Conservation (phyloP, 495 filamentous ascomycete genomes). For the Sordaria brevicollis region DNA sequence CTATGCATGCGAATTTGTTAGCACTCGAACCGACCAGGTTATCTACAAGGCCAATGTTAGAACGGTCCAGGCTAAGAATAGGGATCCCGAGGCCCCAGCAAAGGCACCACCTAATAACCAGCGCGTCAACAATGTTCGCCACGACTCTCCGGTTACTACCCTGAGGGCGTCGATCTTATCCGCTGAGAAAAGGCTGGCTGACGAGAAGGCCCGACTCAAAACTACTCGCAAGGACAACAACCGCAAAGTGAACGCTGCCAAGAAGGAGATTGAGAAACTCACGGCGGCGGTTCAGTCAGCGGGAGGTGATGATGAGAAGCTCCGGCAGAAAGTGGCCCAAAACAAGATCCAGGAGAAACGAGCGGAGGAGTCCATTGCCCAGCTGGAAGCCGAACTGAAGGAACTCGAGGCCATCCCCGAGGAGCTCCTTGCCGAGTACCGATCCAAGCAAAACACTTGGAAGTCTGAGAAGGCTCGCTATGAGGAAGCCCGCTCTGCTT, state of each 20-base stretch:
- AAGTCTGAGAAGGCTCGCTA: slow-evolving; percentile 53
- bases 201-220: slow-evolving; percentile 66
- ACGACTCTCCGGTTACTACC: slow-evolving; percentile 82
- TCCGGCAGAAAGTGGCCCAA: slow-evolving; percentile 66
- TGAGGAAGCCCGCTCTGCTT: slow-evolving; percentile 46
- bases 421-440: slow-evolving; percentile 51
- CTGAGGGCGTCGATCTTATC: slow-evolving; percentile 77
- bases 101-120: slow-evolving; percentile 32
- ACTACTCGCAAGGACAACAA: slow-evolving; percentile 72
- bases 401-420: slow-evolving; percentile 57
- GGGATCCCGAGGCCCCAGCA: slow-evolving; percentile 44
- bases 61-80: slow-evolving; percentile 59
- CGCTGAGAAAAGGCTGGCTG: slow-evolving; percentile 65
- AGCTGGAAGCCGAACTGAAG: slow-evolving; percentile 54
- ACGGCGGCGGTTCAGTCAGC: slow-evolving; percentile 56
- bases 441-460: slow-evolving; percentile 49
- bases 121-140: slow-evolving; percentile 48
- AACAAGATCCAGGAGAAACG: slow-evolving; percentile 69
- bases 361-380: slow-evolving; percentile 62
- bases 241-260: slow-evolving; percentile 52
- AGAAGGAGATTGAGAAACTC: slow-evolving; percentile 73
- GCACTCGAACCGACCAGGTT: slow-evolving; percentile 58
- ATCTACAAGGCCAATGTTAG: slow-evolving; percentile 72
- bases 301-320: slow-evolving; percentile 71
- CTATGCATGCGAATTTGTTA: slow-evolving; percentile 78